phyloP scores from a whole-genome alignment of 2,329 filamentous ascomycete genomes.

The Alternaria solani region DNA sequence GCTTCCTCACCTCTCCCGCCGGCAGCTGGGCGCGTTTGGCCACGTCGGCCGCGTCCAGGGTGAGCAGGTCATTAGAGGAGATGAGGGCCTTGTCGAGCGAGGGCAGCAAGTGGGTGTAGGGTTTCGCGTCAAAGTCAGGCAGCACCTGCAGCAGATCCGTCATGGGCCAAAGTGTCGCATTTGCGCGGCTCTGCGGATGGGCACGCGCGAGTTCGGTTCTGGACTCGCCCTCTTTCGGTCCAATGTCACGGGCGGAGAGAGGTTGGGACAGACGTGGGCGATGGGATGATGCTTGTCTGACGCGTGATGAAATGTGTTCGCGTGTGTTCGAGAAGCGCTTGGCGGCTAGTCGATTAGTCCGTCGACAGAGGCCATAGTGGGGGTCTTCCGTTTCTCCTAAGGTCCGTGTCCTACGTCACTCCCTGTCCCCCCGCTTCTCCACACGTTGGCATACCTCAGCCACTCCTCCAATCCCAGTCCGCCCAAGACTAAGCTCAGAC shows the following conservation, averaged over 20 bases:
- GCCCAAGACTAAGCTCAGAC: constrained; percentile 7
- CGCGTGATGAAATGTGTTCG: constrained; percentile 11
- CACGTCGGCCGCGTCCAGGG: constrained; percentile 81
- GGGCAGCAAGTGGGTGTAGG: constrained; percentile 77
- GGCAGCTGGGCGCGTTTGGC: constrained; percentile 86
- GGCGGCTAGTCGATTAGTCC: not conserved
- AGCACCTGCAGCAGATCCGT: constrained; percentile 85
- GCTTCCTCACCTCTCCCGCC: constrained; percentile 77
- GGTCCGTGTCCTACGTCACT: constrained; percentile 28
- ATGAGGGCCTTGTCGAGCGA: constrained; percentile 80
- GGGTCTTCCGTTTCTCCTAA: constrained; percentile 29
- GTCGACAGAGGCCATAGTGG: not conserved
- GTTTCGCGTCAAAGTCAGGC: constrained; percentile 76
- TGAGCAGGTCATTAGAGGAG: constrained; percentile 83
- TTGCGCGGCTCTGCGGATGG: constrained; percentile 46
- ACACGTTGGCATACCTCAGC: constrained; percentile 27
- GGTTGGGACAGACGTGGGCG: not conserved
- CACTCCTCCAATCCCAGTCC: constrained; percentile 15
- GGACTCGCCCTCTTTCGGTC: constrained; percentile 7
- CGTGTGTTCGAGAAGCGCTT: not conserved
- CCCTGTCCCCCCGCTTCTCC: constrained; percentile 25
- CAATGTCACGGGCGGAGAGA: constrained; percentile 4
- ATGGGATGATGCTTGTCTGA: not conserved
- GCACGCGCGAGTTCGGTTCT: constrained; percentile 27
- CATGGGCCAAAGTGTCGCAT: constrained; percentile 62